phyloP scores from a whole-genome alignment of 805 yeast species.

The Priceomyces medius region DNA sequence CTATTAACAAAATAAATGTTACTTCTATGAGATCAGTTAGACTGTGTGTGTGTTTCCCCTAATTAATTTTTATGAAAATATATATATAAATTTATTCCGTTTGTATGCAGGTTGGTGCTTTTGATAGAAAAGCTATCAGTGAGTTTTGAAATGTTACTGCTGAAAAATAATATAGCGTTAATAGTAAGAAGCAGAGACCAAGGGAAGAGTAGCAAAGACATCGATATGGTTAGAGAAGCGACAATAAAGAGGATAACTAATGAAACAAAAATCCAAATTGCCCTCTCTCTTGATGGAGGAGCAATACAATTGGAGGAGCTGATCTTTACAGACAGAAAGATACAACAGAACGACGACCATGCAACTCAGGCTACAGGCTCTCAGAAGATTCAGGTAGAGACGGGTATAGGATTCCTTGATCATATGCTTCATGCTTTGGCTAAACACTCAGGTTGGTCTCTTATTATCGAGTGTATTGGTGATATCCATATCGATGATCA shows the following conservation, averaged over 20 bases:
- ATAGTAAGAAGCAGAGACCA: too few species aligned
- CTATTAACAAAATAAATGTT: too few species aligned
- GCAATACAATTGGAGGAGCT: constrained; percentile 60
- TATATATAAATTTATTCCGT: too few species aligned
- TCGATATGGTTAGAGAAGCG: constrained; percentile 34
- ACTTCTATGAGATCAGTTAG: too few species aligned
- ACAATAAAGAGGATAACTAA: constrained; percentile 72
- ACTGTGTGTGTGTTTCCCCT: too few species aligned
- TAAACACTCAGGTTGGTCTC: constrained; percentile 95
- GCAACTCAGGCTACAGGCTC: constrained; percentile 69
- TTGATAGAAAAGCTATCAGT: too few species aligned
- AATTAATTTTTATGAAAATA: too few species aligned
- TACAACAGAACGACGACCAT: constrained; percentile 30
- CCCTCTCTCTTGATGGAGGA: constrained; percentile 85
- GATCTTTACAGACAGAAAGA: constrained; percentile 41
- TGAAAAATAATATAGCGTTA: too few species aligned
- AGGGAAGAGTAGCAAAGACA: too few species aligned
- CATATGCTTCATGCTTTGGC: constrained; percentile 98
- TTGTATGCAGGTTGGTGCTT: too few species aligned
- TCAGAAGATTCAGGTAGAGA: constrained; percentile 76
- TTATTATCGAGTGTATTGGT: constrained; percentile 85
- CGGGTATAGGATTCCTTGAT: constrained; percentile 94
- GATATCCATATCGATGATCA: constrained; percentile 97
- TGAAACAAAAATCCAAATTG: constrained; percentile 90
- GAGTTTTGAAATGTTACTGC: too few species aligned